Base-by-base conservation (phyloP, 495 filamentous ascomycete species). In the Neurospora tetraspora region DNA sequence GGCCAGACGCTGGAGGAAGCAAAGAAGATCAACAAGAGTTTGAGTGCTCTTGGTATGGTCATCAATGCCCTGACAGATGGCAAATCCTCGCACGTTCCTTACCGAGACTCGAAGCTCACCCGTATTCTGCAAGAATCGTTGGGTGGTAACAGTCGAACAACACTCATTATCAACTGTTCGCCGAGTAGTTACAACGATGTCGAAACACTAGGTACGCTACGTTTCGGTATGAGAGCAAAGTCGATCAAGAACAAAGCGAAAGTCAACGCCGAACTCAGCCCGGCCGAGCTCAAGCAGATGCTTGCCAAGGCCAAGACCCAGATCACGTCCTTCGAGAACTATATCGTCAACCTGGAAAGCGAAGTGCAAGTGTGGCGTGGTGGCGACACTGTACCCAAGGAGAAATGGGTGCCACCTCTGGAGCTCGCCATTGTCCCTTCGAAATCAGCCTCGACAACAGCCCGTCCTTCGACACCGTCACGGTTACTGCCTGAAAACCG, bases 221-320 rank as follows among this genome's bases (percentile, higher is more conserved):
- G 95, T 38, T 99, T 99, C 80, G 96, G 96, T 86, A 95, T 97
- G 81, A 87, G 96, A 76, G 96, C 96, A 47, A 99, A 99, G 86
- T 91, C 94, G 0, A 99, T 99, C 83, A 98, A 99, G 91, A 98
- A 99, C 84, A 98, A 98, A 86, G 96, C 96, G 79, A 98, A 98
- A 92, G 91, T 99, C 85, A 99, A 99, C 80, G 94, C 94, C 53
- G 96, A 99, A 80, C 88, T 98, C 74, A 98, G 95, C 78, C 96
- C 96, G 12, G 89, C 92, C 8, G 96, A 99, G 80, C 86, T 99
- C 85, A 98, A 98, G 84, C 86, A 89, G 71, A 86, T 97, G 77
- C 87, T 99, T 76, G 93, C 91, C 81, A 97, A 97, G 83, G 92
- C 94, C 34, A 95, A 97, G 81, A 88, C 85, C 42, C 95, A 98